Conservation (phyloP, 1,284 basidiomycete genomes). For the Naganishia sp. region DNA sequence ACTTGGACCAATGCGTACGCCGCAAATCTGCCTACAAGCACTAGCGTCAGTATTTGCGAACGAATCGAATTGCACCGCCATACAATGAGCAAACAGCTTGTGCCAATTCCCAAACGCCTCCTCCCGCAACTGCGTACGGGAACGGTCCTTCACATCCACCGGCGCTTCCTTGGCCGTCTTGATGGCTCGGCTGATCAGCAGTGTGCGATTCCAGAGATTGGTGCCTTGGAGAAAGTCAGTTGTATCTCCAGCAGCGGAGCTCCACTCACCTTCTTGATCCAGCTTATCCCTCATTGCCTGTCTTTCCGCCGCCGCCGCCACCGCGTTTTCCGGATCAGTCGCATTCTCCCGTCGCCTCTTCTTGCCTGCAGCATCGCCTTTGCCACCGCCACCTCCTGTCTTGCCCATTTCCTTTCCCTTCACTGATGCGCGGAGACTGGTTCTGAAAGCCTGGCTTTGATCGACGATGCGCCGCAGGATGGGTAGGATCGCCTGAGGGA, state of each 20-base stretch:
- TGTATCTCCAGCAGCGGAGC: background rate
- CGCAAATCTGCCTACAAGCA: conserved; percentile 1
- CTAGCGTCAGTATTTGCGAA: background rate
- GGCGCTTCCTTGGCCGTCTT: conserved; percentile 20
- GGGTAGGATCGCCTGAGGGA: conserved; percentile 20
- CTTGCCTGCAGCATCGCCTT: background rate
- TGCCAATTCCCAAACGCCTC: conserved; percentile 14
- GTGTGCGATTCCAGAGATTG: conserved; percentile 16
- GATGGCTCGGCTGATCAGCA: conserved; percentile 14
- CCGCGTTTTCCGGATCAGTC: background rate
- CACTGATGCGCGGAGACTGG: background rate
- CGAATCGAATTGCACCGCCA: background rate
- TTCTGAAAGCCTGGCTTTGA: conserved; percentile 11
- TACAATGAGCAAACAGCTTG: conserved; percentile 14
- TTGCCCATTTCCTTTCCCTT: background rate
- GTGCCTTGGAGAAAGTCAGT: conserved; percentile 11
- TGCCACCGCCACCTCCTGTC: too few relatives aligned
- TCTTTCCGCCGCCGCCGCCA: conserved; percentile 5
- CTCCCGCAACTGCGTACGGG: conserved; percentile 8
- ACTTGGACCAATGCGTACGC: conserved; percentile 22
- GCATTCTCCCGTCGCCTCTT: conserved; percentile 6
- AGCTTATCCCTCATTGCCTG: conserved; percentile 21
- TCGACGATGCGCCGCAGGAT: conserved; percentile 12
- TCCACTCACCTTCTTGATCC: conserved; percentile 11
- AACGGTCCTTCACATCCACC: conserved; percentile 1